Evolutionary conservation across 2,329 filamentous ascomycete species (phyloP).

Genomic region (Cladosporium halotolerans): DNA sequence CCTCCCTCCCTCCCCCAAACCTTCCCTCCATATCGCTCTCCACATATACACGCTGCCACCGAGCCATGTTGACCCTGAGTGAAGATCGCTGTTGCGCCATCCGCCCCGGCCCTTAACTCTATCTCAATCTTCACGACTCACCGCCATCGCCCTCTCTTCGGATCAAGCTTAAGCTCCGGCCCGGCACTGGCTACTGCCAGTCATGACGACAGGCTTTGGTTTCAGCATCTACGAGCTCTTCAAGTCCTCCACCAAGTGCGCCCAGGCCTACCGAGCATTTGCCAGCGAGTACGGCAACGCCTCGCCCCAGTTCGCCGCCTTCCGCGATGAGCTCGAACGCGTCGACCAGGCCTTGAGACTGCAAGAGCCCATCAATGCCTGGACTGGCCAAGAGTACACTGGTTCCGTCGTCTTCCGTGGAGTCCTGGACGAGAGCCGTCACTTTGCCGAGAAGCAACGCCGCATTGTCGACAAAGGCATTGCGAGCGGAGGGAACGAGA

Average conservation of each 20-base stretch:
- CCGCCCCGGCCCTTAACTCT: constrained; percentile 2
- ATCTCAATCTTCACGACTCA: background rate
- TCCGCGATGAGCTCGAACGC: constrained; percentile 11
- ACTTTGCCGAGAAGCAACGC: constrained; percentile 10
- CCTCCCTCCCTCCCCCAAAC: background rate
- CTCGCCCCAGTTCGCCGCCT: constrained; percentile 7
- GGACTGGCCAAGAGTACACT: constrained; percentile 11
- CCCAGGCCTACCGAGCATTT: constrained; percentile 10
- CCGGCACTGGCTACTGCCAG: background rate
- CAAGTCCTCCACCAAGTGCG: constrained; percentile 7
- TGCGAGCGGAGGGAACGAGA: background rate
- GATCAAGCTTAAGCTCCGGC: background rate
- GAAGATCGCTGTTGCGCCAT: background rate
- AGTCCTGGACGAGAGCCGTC: constrained; percentile 6
- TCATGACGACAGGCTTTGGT: constrained; percentile 5
- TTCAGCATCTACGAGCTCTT: constrained; percentile 10
- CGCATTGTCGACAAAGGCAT: constrained; percentile 9
- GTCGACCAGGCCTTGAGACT: constrained; percentile 11
- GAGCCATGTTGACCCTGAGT: constrained; percentile 1
- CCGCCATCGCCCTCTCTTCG: constrained; percentile 6
- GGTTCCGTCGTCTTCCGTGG: constrained; percentile 3
- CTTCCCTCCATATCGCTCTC: constrained; percentile 1
- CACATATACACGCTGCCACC: constrained; percentile 1
- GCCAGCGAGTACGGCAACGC: constrained; percentile 10
- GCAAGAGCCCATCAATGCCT: constrained; percentile 11